Percentiles rank a stretch among this genome's conserved stretches.
These are phyloP conservation scores for Apiotrichum sp. DNA, from an alignment of 1,284 basidiomycete genomes.

Conservation along the genomic window DNA sequence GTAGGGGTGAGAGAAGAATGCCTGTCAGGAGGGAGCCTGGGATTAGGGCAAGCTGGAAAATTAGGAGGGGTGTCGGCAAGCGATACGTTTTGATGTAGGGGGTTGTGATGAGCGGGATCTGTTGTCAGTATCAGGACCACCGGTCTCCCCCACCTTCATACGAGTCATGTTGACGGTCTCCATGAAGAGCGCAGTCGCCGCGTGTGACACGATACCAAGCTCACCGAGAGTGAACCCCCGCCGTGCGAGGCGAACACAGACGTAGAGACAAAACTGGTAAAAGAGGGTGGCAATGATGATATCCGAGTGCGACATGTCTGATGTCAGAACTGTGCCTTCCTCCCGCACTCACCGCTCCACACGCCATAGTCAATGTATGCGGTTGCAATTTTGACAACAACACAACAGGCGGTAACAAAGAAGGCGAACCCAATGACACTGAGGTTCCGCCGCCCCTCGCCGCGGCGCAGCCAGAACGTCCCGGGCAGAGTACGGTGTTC, in stretches of 20 bases:
- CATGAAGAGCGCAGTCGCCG: conserved; percentile 78
- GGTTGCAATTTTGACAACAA: conserved; percentile 40
- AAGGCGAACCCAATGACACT: conserved; percentile 44
- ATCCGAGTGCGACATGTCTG: conserved; percentile 75
- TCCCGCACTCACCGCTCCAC: conserved; percentile 32
- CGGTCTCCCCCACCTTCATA: conserved; percentile 58
- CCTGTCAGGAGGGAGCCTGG: conserved; percentile 87
- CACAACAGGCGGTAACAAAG: conserved; percentile 39
- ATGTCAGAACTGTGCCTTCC: conserved; percentile 11
- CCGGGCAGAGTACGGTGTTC: neutral
- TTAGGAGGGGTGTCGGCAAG: conserved; percentile 82
- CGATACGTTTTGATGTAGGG: conserved; percentile 88
- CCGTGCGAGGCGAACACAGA: conserved; percentile 81
- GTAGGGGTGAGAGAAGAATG: conserved; percentile 87
- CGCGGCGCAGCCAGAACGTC: conserved; percentile 39
- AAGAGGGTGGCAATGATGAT: conserved; percentile 68
- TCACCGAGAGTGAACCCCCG: conserved; percentile 93
- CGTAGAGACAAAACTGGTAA: conserved; percentile 87
- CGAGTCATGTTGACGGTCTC: conserved; percentile 77
- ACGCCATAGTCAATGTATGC: conserved; percentile 36
- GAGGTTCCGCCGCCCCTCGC: conserved; percentile 42
- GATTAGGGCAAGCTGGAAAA: conserved; percentile 88
- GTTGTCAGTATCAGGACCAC: neutral
- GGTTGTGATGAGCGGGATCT: conserved; percentile 77
- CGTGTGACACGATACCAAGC: conserved; percentile 76